Conservation (phyloP, 139 green algal species). For the Spirogloea muscicola region DNA sequence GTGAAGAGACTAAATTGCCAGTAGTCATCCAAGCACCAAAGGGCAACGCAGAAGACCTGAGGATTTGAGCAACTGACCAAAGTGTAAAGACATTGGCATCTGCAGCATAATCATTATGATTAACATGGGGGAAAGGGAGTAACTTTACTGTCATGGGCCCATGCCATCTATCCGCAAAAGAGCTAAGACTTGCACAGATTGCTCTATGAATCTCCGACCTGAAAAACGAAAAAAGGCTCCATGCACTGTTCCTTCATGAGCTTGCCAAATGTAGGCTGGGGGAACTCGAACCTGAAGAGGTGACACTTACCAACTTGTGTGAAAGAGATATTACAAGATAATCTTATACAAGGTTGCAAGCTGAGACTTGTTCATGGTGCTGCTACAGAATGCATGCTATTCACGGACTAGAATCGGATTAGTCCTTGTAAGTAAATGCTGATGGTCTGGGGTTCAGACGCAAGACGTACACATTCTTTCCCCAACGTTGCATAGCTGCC, state of each 20-base stretch:
- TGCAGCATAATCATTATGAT: neutral
- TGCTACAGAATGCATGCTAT: neutral
- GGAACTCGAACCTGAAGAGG: conserved; percentile 45
- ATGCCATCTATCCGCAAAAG: neutral
- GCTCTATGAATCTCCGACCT: conserved; percentile 33
- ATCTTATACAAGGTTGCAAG: neutral
- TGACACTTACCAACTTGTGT: neutral
- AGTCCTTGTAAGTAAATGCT: neutral
- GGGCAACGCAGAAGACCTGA: conserved; percentile 91
- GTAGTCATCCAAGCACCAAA: conserved; percentile 90
- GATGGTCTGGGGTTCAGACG: neutral
- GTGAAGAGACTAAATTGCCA: conserved; percentile 98
- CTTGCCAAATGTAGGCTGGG: conserved; percentile 28
- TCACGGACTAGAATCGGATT: neutral
- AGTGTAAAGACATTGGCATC: neutral
- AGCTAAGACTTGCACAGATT: neutral
- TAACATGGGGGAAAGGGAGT: neutral
- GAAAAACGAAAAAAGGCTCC: conserved; percentile 94
- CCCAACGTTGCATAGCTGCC: conserved; percentile 38
- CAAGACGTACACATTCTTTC: conserved; percentile 21
- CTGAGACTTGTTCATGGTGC: neutral
- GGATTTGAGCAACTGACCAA: neutral
- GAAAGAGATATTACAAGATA: neutral
- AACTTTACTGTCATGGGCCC: neutral
- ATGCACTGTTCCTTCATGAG: conserved; percentile 80